These are phyloP conservation scores for Erythrobasidium hasegawianum DNA, from an alignment of 1,284 basidiomycete species.

Conservation along the genomic window DNA sequence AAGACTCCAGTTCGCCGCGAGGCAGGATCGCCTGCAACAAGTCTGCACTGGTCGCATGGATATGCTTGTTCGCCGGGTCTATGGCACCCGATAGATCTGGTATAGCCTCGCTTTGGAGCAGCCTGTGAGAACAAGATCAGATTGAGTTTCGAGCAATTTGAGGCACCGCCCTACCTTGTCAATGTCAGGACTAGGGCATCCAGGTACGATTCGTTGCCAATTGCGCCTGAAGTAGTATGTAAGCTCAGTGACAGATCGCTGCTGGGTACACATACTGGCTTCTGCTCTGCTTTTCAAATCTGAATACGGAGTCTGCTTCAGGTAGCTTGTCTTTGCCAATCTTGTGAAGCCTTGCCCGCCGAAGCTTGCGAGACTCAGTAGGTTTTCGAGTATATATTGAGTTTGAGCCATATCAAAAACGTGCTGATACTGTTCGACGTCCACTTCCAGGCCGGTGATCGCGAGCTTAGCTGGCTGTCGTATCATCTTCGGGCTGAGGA, in stretches of 20 bases:
- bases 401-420: constrained; percentile 72
- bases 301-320: constrained; percentile 61
- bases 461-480: constrained; percentile 56
- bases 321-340: constrained; percentile 59
- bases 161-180: constrained; percentile 45
- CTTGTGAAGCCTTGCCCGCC: constrained; percentile 82
- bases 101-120: constrained; percentile 12
- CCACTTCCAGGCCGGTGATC: constrained; percentile 63
- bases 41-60: constrained; percentile 73
- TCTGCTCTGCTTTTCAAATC: constrained; percentile 57
- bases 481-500: constrained; percentile 66
- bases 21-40: constrained; percentile 75
- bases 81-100: constrained; percentile 54
- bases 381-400: constrained; percentile 63
- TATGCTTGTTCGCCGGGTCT: constrained; percentile 59
- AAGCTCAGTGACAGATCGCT: background rate
- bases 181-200: constrained; percentile 68
- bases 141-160: too few relatives aligned
- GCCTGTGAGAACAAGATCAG: background rate
- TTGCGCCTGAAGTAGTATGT: constrained; percentile 21
- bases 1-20: constrained; percentile 66
- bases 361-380: constrained; percentile 73
- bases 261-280: constrained; percentile 54
- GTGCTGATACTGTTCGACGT: constrained; percentile 64
- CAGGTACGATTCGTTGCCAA: constrained; percentile 59